Evolutionary conservation across 495 filamentous ascomycete species (phyloP).

Genomic region (Lophiostoma macrostomum): DNA sequence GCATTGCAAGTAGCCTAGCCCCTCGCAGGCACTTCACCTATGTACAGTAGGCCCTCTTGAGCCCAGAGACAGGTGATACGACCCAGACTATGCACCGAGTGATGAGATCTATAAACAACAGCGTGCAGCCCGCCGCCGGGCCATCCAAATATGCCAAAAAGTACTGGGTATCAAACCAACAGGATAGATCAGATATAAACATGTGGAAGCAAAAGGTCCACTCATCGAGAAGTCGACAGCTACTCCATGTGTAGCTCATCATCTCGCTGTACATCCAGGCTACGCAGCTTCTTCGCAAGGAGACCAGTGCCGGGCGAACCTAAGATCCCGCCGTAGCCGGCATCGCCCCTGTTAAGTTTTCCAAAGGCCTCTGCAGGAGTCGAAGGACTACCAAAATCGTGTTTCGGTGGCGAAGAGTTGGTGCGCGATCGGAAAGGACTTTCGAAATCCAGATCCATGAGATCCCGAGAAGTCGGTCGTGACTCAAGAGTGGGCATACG

Average conservation of each 20-base stretch:
- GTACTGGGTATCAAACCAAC: too few species aligned
- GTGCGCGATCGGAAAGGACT: slow-evolving; percentile 22
- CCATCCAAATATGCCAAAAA: too few species aligned
- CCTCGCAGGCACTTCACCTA: too few species aligned
- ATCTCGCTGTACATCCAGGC: slow-evolving; percentile 34
- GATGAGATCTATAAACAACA: too few species aligned
- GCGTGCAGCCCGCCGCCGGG: too few species aligned
- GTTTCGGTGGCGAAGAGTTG: slow-evolving; percentile 1
- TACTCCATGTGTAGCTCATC: neutral
- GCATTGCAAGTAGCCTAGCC: too few species aligned
- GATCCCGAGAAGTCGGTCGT: slow-evolving; percentile 31
- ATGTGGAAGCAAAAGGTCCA: too few species aligned
- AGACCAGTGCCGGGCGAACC: slow-evolving; percentile 31
- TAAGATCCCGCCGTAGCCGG: slow-evolving; percentile 59
- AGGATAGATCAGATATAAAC: too few species aligned
- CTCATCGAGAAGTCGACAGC: too few species aligned
- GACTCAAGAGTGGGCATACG: slow-evolving; percentile 22
- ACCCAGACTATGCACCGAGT: too few species aligned
- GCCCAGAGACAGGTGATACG: too few species aligned
- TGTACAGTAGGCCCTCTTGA: too few species aligned
- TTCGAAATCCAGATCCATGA: slow-evolving; percentile 34
- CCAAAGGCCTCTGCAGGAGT: slow-evolving; percentile 48
- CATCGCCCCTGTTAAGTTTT: slow-evolving; percentile 66
- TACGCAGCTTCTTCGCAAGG: slow-evolving; percentile 37
- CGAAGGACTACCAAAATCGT: neutral